phyloP scores from a whole-genome alignment of 306 rosid species.

The Trifolium repens region DNA sequence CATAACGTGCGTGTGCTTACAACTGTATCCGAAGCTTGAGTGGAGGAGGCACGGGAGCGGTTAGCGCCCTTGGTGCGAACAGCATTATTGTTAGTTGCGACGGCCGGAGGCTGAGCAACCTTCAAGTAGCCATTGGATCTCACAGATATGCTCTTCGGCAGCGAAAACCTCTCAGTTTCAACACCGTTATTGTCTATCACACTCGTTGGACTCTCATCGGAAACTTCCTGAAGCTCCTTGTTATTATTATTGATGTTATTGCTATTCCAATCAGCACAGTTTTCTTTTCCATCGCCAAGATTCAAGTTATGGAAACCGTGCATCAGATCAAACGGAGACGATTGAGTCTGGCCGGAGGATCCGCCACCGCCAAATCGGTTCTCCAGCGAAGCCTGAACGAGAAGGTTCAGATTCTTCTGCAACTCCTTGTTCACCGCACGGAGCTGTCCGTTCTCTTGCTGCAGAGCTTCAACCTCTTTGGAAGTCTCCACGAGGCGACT shows the following conservation, averaged over 20 bases:
- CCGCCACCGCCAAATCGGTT: slow-evolving; percentile 46
- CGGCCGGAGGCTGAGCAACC: slow-evolving; percentile 48
- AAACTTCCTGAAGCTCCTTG: slow-evolving; percentile 44
- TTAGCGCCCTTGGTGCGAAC: slow-evolving; percentile 56
- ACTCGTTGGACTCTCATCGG: slow-evolving; percentile 70
- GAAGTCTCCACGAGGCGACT: slow-evolving; percentile 66
- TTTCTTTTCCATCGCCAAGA: slow-evolving; percentile 51
- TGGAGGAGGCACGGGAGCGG: slow-evolving; percentile 55
- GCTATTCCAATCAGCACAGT: slow-evolving; percentile 50
- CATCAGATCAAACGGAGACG: slow-evolving; percentile 45
- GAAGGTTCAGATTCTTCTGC: slow-evolving; percentile 66
- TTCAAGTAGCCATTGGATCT: slow-evolving; percentile 84
- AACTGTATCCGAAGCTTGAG: slow-evolving; percentile 50
- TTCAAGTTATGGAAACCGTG: slow-evolving; percentile 48
- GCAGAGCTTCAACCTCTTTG: slow-evolving; percentile 74
- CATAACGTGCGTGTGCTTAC: slow-evolving; percentile 51
- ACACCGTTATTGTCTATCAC: slow-evolving; percentile 59
- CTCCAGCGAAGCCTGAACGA: slow-evolving; percentile 62
- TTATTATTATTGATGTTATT: slow-evolving; percentile 36
- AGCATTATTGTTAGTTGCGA: slow-evolving; percentile 42
- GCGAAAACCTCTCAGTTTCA: slow-evolving; percentile 65
- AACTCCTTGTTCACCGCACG: slow-evolving; percentile 70
- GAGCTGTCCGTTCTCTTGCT: slow-evolving; percentile 72
- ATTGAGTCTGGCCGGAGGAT: slow-evolving; percentile 40
- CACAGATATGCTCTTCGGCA: slow-evolving; percentile 95